Evolutionary conservation across 1,284 basidiomycete genomes (phyloP).

Genomic region (Ustilago shanxiensis): DNA sequence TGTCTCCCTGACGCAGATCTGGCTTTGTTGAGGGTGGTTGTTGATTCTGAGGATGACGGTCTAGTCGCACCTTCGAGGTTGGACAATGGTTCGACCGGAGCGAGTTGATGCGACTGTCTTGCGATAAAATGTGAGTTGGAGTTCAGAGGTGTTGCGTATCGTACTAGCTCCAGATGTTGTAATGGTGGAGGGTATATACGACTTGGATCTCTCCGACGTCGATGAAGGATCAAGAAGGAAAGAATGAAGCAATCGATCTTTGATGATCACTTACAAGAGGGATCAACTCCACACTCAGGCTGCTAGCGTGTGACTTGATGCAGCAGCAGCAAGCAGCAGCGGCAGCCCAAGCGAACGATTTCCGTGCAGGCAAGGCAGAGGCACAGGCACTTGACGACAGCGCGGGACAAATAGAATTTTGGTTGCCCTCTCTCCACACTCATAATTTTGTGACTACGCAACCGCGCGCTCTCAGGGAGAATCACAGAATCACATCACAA

Average conservation of each 20-base stretch:
- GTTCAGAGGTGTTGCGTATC: not conserved
- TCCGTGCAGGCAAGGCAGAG: not conserved
- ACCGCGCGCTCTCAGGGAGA: not conserved
- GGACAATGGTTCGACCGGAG: not conserved
- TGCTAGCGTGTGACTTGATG: slow-evolving; percentile 19
- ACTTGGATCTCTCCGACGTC: slow-evolving; percentile 20
- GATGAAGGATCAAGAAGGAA: slow-evolving; percentile 15
- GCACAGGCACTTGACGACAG: not conserved
- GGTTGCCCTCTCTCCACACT: not conserved
- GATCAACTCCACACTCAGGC: slow-evolving; percentile 18
- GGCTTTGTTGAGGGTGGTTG: too few species aligned
- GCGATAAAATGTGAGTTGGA: not conserved
- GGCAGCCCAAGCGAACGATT: slow-evolving; percentile 3
- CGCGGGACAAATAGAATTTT: slow-evolving; percentile 1
- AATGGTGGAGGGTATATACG: not conserved
- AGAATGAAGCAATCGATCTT: not conserved
- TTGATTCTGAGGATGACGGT: too few species aligned
- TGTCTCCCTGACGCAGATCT: not conserved
- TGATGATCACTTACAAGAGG: not conserved
- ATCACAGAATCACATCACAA: not conserved
- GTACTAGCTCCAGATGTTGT: not conserved
- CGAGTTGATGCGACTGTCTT: not conserved
- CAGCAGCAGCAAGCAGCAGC: slow-evolving; percentile 20
- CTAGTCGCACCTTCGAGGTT: too few species aligned
- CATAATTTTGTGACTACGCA: not conserved